These are phyloP conservation scores for Teunomyces cretensis DNA, from an alignment of 805 yeast genomes.

Conservation along the genomic window DNA sequence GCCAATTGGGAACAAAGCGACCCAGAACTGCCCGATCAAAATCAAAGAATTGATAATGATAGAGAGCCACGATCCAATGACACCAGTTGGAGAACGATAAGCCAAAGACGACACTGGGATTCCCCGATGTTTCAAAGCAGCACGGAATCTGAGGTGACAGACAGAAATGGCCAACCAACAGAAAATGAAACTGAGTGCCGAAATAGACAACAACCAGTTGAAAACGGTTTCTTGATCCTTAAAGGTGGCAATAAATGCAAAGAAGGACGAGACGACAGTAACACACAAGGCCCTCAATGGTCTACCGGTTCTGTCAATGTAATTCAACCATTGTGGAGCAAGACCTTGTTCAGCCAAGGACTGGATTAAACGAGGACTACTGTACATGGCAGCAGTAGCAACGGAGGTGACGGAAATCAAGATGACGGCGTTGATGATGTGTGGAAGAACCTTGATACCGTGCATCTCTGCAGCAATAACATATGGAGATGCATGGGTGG, in stretches of 20 bases:
- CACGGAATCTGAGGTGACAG: constrained; percentile 30
- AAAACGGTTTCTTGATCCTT: constrained; percentile 32
- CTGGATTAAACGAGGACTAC: constrained; percentile 24
- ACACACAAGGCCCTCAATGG: constrained; percentile 27
- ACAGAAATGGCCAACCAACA: constrained; percentile 25
- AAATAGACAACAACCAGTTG: constrained; percentile 30
- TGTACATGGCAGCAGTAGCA: constrained; percentile 32
- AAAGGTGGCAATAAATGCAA: constrained; percentile 27
- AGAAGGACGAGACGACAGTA: constrained; percentile 21
- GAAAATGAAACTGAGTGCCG: constrained; percentile 26
- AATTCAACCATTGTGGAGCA: constrained; percentile 28
- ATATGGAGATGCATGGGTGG: constrained; percentile 26
- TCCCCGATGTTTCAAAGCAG: constrained; percentile 22
- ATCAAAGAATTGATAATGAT: constrained; percentile 23
- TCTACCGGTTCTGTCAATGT: constrained; percentile 26
- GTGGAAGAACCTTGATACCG: constrained; percentile 26
- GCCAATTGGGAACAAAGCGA: constrained; percentile 23
- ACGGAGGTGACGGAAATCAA: constrained; percentile 32
- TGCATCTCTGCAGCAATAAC: constrained; percentile 29
- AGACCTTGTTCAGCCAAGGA: constrained; percentile 28
- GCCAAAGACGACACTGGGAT: constrained; percentile 23
- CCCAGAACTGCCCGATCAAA: constrained; percentile 29
- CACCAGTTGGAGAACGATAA: constrained; percentile 26
- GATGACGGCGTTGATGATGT: constrained; percentile 33
- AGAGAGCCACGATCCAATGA: constrained; percentile 22